phyloP scores from a whole-genome alignment of 2,329 filamentous ascomycete species.

The Spiromastix sp. region DNA sequence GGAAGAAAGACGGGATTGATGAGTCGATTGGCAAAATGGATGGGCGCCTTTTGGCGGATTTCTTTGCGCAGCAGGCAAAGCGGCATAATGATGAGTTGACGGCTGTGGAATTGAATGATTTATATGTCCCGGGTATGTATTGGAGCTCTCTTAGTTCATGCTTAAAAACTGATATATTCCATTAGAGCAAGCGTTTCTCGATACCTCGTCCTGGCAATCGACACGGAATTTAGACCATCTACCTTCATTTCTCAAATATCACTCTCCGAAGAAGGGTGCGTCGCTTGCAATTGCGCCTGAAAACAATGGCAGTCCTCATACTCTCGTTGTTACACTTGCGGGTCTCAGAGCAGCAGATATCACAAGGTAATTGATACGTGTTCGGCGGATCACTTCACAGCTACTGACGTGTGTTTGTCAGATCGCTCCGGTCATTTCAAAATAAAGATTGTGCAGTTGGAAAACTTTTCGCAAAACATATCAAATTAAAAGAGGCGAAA shows the following conservation, averaged over 20 bases:
- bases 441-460: slow-evolving; percentile 67
- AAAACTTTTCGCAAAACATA: slow-evolving; percentile 96
- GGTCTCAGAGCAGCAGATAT: slow-evolving; percentile 80
- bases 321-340: slow-evolving; percentile 74
- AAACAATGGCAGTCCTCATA: slow-evolving; percentile 67
- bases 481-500: slow-evolving; percentile 83
- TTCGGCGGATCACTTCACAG: slow-evolving; percentile 9
- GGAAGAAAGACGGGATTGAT: slow-evolving; percentile 67
- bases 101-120: slow-evolving; percentile 71
- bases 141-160: not conserved
- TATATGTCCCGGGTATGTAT: slow-evolving; percentile 61
- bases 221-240: slow-evolving; percentile 61
- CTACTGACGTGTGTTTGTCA: slow-evolving; percentile 20
- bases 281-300: slow-evolving; percentile 55
- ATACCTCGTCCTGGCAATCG: slow-evolving; percentile 66
- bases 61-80: slow-evolving; percentile 68
- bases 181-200: slow-evolving; percentile 61
- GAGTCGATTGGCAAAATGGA: slow-evolving; percentile 74
- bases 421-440: slow-evolving; percentile 66
- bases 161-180: slow-evolving; percentile 1
- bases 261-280: slow-evolving; percentile 42
- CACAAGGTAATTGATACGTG: slow-evolving; percentile 46
- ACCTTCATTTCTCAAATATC: slow-evolving; percentile 63
- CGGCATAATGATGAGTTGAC: slow-evolving; percentile 74
- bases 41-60: slow-evolving; percentile 69